phyloP scores from a whole-genome alignment of 352 stramenopile species.

The Globisporangium radiosum region DNA sequence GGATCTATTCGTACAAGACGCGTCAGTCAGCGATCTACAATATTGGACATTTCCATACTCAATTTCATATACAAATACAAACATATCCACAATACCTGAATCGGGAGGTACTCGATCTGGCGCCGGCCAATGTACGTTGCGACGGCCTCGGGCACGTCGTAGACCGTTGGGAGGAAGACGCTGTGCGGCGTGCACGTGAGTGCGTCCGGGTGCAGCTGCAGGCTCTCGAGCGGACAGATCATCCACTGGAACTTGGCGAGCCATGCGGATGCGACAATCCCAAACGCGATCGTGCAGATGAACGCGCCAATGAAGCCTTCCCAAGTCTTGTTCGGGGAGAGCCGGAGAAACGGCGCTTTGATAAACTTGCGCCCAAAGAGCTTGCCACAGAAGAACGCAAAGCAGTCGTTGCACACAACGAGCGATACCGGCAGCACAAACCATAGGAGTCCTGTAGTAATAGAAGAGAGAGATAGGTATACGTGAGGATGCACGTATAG shows the following conservation, averaged over 20 bases:
- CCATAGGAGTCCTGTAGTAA: constrained; percentile 85
- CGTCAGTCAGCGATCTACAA: too few relatives aligned
- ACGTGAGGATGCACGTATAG: background rate
- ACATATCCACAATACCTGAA: constrained; percentile 39
- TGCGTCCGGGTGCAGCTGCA: constrained; percentile 66
- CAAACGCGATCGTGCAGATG: constrained; percentile 94
- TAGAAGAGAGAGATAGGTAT: background rate
- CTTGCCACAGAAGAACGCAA: constrained; percentile 92
- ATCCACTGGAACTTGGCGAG: constrained; percentile 92
- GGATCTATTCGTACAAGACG: constrained; percentile 55
- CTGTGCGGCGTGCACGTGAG: constrained; percentile 54
- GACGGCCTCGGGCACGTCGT: constrained; percentile 69
- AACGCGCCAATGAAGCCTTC: constrained; percentile 98
- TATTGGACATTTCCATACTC: too few relatives aligned
- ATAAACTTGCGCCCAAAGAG: constrained; percentile 90
- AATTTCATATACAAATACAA: background rate
- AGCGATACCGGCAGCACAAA: constrained; percentile 92
- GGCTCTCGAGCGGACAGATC: constrained; percentile 88
- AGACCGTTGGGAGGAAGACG: constrained; percentile 55
- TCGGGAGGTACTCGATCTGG: constrained; percentile 81
- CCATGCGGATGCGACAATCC: constrained; percentile 89
- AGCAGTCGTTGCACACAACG: constrained; percentile 95
- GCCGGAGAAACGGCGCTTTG: constrained; percentile 78
- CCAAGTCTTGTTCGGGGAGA: constrained; percentile 99
- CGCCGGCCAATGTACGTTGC: constrained; percentile 69